Base-by-base conservation (phyloP, 192 early-diverging fungal species). In the Jimgerdemannia flammicorona region DNA sequence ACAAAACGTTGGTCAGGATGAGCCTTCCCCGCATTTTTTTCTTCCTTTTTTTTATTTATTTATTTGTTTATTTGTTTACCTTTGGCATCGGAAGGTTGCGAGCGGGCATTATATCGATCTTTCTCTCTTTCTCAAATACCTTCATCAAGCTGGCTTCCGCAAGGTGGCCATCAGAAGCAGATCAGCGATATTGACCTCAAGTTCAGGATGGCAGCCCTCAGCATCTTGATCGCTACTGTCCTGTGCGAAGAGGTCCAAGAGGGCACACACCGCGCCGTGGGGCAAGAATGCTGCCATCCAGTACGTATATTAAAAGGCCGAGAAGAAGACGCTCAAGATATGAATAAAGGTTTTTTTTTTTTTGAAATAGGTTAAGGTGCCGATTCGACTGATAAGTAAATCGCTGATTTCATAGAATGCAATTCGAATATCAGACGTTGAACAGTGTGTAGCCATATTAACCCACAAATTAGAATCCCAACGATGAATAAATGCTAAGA, bases 1-100 rank as follows among this genome's bases (percentile, higher is more conserved):
- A 82, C 54, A 92, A 94, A 71, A 85, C 84, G 29, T 84, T 91
- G 70, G 84, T 83, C 72, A 90, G 89, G 86, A 91, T 93, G 85
- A 75, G 83, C 39, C 3, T 64, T 67, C 41, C 67, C 70, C n/a
- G 70, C 4, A 59, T 39, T 65, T 66, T 74, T 70, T n/a, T n/a
- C n/a, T n/a, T n/a, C n/a, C n/a, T n/a, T n/a, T n/a, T n/a, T n/a
- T n/a, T n/a, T n/a, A n/a, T n/a, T n/a, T n/a, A n/a, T n/a, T n/a
- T n/a, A n/a, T n/a, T n/a, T n/a, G n/a, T n/a, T n/a, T n/a, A n/a
- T n/a, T n/a, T n/a, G n/a, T n/a, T n/a, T n/a, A n/a, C n/a, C n/a
- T n/a, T n/a, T n/a, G n/a, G n/a, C n/a, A n/a, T n/a, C n/a, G n/a
- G n/a, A n/a, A n/a, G n/a, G n/a, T n/a, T n/a, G n/a, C n/a, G n/a